These are phyloP conservation scores for Arthroderma sp. DNA, from an alignment of 2,329 filamentous ascomycete species.

Conservation along the genomic window DNA sequence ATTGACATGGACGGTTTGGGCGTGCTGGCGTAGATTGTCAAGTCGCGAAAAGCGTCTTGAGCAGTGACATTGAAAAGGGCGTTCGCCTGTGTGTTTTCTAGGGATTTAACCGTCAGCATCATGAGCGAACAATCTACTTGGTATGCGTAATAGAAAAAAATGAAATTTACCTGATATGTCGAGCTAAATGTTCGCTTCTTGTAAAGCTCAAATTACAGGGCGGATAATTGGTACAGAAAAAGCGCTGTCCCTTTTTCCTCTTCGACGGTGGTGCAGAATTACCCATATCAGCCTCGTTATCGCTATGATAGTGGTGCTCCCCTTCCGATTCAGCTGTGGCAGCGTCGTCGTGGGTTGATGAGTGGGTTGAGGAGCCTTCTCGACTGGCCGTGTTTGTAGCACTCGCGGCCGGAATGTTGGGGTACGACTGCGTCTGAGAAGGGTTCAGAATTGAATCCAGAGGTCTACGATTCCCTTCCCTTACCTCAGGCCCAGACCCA, in stretches of 20 bases:
- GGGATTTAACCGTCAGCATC: neutral
- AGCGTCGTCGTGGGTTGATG: constrained; percentile 28
- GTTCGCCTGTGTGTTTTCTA: constrained; percentile 93
- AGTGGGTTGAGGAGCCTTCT: constrained; percentile 49
- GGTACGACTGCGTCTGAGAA: neutral
- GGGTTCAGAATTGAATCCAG: neutral
- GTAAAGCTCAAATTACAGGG: constrained; percentile 93
- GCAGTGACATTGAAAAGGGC: constrained; percentile 94
- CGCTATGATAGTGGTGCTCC: constrained; percentile 5
- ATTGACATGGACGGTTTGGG: constrained; percentile 93
- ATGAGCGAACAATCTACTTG: neutral
- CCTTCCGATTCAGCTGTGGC: neutral
- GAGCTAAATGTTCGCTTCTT: constrained; percentile 82
- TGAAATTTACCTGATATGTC: constrained; percentile 65
- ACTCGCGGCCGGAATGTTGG: constrained; percentile 32
- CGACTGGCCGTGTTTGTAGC: constrained; percentile 37
- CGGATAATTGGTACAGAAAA: constrained; percentile 91
- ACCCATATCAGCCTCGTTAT: constrained; percentile 47
- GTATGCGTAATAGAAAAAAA: neutral
- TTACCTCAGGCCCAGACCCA: neutral
- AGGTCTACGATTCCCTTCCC: neutral
- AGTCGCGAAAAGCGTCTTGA: constrained; percentile 82
- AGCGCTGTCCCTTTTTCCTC: constrained; percentile 93
- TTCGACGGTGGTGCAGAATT: constrained; percentile 65
- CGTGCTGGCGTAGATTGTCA: constrained; percentile 91